Evolutionary conservation across 1,284 basidiomycete species (phyloP), one percentile per base, ranked within the genome.

Genomic region (Trichosporon sp.): DNA sequence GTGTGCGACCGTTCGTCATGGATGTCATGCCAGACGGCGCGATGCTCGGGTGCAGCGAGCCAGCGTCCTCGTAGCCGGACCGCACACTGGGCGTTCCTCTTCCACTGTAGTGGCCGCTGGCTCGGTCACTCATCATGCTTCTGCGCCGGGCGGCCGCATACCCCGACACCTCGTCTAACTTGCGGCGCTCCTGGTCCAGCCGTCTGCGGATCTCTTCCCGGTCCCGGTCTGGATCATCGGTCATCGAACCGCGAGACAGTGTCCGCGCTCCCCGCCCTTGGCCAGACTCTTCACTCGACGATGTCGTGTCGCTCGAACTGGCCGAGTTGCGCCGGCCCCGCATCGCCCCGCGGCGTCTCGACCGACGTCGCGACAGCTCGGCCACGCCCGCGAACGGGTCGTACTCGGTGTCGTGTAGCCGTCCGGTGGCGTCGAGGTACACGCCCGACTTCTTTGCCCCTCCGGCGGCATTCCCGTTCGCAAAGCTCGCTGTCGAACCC

Each of bases 391-490:
- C 80, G 69, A 84, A 84, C 1, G 83, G 83, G 70, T 84, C 83
- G 72, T 78, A 84, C 68, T 84, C 83, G 51, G 80, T 82, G 76
- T 84, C 83, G 71, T 84, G 83, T 5, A 83, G 69, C 69, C 79
- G 77, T 0, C 83, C 83, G 38, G 76, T 77, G 40, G 79, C 73
- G 73, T 84, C 83, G 59, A 82, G 70, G 68, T 84, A 84, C 6
- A 83, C 78, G 16, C 82, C 81, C 11, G 56, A 32, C 59, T 63
- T 63, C 31, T 63, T 63, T 11, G 32, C 59, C 16, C 31, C 61
- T n/a, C 46, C 40, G 26, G 21, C 46, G 59, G 65, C 38, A 35
- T 63, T 35, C 16, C 59, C 59, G 59, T 63, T 63, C 16, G 59
- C 59, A 26, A 74, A 71, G 69, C 69, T 75, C 21, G 61, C 16